Base-by-base conservation (phyloP, 2,329 filamentous ascomycete species). In the Colletotrichum orchidophilum region DNA sequence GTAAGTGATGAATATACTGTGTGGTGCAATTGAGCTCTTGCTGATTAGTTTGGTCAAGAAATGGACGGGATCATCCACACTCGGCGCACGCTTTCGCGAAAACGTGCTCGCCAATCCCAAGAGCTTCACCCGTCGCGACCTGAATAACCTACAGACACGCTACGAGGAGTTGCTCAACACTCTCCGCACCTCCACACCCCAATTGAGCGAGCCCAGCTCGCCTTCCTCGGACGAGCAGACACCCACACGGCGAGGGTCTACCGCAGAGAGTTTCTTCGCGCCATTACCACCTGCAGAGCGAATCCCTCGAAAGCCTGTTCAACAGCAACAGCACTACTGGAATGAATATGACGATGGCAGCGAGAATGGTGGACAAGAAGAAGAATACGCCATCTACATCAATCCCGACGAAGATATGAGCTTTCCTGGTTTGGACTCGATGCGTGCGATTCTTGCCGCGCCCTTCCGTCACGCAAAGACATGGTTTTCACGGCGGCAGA, bases 301-400 rank as follows among this genome's bases (percentile, higher is more conserved):
- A 24, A 42, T 80, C 3, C 77, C 79, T 11, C 74, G 80, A 5
- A 69, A 75, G 15, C 72, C 73, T 6, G 42, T 54, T n/a, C 76
- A 79, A 61, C 76, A 81, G 39, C 78, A 79, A 62, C 76, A 81
- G 18, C 83, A 84, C 55, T 96, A 96, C 78, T 97, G 94, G 94
- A 96, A 94, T 80, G 94, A 97, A 79, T 96, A 96, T 79, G 94
- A 97, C 75, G 83, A 95, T 78, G 93, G 93, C 9, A 94, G 94
- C 78, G 93, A 95, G 65, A 83, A 81, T 2, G 88, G 86, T 60
- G 90, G 87, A 3, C 58, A 46, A 18, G 82, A 86, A 15, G 86
- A 90, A 53, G 87, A 88, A 42, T 96, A 94, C 79, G 87, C 90
- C 54, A 91, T 96, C 74, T 94, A 94, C 76, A 84, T 96, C 70